Base-by-base conservation (phyloP, 495 filamentous ascomycete genomes). In the Neurospora sp. region DNA sequence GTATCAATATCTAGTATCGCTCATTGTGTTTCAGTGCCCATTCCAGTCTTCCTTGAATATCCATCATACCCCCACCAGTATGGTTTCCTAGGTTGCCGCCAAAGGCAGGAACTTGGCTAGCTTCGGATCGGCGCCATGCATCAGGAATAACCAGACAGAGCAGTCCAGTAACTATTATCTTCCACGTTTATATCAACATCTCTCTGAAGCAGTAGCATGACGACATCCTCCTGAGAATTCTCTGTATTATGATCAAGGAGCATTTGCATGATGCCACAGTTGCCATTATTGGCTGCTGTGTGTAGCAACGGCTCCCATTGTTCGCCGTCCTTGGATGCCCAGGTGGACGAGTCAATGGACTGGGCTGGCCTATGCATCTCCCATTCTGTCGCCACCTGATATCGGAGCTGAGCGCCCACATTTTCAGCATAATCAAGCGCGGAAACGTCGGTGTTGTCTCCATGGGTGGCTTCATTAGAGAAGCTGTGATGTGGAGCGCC, bases 261-360 rank as follows among this genome's bases (percentile, higher is more conserved):
- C 70, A 71, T 71, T n/a, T 61, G 16, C 3, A 61, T 20, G 48
- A 71, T 71, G n/a, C 48, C 70, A 22, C 70, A 71, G 44, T 71
- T 53, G 9, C 70, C 44, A 16, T 71, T 71, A 35, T 61, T 71
- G 22, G 70, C 70, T 35, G 70, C 70, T 48, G 70, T 71, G 27
- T 71, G 70, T 48, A 71, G 44, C 16, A 71, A 48, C 14, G 70
- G 70, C 70, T 71, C 70, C 41, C 41, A 71, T 38, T 31, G 70
- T 16, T 35, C 70, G 27, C 27, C 27, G 7, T 61, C 40, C 27
- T 11, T 61, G 42, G 41, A 48, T 1, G 41, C 9, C 70, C 70
- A 71, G 8, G 70, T 71, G 14, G 31, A 31, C 14, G 53, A 65
- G 27, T 9, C 27, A 35, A 35, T 65, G 14, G 70, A 46, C 35